Evolutionary conservation across 257 asterid species (phyloP).

Genomic region (Lavandula angustifolia): DNA sequence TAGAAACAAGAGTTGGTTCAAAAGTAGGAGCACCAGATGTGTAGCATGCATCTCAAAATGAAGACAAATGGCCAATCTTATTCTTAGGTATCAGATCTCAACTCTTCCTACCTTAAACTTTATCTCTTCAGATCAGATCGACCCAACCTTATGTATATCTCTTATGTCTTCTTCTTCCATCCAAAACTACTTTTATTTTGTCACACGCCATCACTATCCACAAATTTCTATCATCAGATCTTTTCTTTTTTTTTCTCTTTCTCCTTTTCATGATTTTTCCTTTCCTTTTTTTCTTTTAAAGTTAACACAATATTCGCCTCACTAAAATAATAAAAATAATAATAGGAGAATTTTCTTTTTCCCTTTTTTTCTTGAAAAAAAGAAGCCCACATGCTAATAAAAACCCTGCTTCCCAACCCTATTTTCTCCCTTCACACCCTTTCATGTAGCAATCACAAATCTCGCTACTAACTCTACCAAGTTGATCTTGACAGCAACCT

Average conservation of each 20-base stretch:
- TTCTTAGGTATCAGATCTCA: constrained; percentile 26
- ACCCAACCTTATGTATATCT: constrained; percentile 25
- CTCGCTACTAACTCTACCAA: constrained; percentile 13
- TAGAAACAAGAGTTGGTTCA: no score
- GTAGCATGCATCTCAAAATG: constrained; percentile 34
- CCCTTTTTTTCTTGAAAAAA: not conserved
- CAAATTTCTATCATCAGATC: not conserved
- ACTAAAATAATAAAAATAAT: not conserved
- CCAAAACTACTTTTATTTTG: not conserved
- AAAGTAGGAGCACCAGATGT: constrained; percentile 9
- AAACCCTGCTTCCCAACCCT: constrained; percentile 39
- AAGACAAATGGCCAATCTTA: constrained; percentile 37
- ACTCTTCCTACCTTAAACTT: constrained; percentile 26
- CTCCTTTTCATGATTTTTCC: constrained; percentile 5
- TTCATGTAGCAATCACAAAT: constrained; percentile 31
- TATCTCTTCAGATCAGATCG: constrained; percentile 32
- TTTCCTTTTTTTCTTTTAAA: constrained; percentile 21
- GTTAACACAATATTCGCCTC: not conserved
- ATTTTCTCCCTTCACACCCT: constrained; percentile 33
- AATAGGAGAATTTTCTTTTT: not conserved
- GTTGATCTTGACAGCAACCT: constrained; percentile 21
- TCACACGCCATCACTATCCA: not conserved
- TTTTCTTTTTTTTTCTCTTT: constrained; percentile 11
- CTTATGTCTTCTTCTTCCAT: constrained; percentile 22
- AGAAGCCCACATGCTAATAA: constrained; percentile 35